A percentile compares a stretch with the other conserved stretches of the same genome.
Evolutionary conservation across 2,329 filamentous ascomycete genomes (phyloP).

Genomic region (Cordyceps cicadae): DNA sequence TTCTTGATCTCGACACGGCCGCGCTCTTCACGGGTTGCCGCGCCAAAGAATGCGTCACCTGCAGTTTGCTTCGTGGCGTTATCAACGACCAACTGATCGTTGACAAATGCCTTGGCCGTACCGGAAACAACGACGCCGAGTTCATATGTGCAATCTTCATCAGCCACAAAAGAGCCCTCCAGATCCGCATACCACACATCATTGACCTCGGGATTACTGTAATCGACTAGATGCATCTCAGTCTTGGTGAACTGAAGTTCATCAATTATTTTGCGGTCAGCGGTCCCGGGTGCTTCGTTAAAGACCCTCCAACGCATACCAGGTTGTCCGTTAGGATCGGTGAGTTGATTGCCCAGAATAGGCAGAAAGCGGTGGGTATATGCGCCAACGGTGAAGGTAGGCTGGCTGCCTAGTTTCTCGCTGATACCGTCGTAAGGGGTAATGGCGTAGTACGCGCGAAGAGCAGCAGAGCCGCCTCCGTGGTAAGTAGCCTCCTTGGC

Average conservation of each 20-base stretch:
- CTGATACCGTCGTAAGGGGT: conserved; percentile 66
- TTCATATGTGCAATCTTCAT: conserved; percentile 54
- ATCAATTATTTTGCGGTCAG: conserved; percentile 42
- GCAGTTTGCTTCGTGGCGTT: conserved; percentile 55
- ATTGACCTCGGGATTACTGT: conserved; percentile 44
- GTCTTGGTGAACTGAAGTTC: conserved; percentile 39
- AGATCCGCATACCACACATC: conserved; percentile 53
- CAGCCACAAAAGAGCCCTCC: conserved; percentile 51
- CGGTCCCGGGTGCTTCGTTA: conserved; percentile 45
- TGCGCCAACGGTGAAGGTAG: conserved; percentile 49
- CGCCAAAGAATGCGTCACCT: conserved; percentile 58
- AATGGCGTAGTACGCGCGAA: conserved; percentile 56
- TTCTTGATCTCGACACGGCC: conserved; percentile 49
- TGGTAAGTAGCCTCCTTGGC: conserved; percentile 49
- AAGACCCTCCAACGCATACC: conserved; percentile 57
- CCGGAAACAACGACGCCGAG: conserved; percentile 59
- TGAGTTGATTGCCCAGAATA: conserved; percentile 44
- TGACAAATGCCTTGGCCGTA: conserved; percentile 56
- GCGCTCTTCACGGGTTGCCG: conserved; percentile 55
- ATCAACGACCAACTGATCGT: conserved; percentile 55
- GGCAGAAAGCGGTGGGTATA: conserved; percentile 59
- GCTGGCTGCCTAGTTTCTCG: conserved; percentile 36
- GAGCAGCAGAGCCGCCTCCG: conserved; percentile 57
- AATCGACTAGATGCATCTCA: conserved; percentile 42
- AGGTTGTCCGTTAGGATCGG: conserved; percentile 40